phyloP scores from a whole-genome alignment of 352 stramenopile species.

The Phytophthora citricola region DNA sequence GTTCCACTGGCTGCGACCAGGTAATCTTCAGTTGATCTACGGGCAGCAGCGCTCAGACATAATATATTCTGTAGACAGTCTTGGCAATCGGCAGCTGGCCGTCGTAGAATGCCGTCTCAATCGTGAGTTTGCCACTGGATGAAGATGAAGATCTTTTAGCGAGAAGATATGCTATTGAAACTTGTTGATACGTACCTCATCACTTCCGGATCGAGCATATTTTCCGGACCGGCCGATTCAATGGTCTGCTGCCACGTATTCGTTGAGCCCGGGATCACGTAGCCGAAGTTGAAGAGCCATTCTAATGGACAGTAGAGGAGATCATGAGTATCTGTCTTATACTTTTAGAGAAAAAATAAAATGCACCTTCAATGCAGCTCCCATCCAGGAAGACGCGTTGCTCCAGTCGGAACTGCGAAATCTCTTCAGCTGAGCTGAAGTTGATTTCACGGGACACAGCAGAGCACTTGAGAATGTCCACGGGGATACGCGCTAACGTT shows the following conservation, averaged over 20 bases:
- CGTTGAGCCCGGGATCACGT: slow-evolving; percentile 94
- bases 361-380: slow-evolving; percentile 90
- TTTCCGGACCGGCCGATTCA: slow-evolving; percentile 83
- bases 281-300: slow-evolving; percentile 96
- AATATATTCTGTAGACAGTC: slow-evolving; percentile 94
- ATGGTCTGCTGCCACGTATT: slow-evolving; percentile 98
- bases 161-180: not conserved
- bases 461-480: slow-evolving; percentile 88
- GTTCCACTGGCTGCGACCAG: slow-evolving; percentile 2
- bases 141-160: not conserved
- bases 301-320: slow-evolving; percentile 49
- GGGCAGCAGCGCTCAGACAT: slow-evolving; percentile 64
- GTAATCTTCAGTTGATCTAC: slow-evolving; percentile 1
- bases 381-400: slow-evolving; percentile 91
- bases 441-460: slow-evolving; percentile 95
- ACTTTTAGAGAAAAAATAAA: not conserved
- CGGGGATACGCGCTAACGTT: slow-evolving; percentile 63
- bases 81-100: slow-evolving; percentile 88
- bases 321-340: not conserved
- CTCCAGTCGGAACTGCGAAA: slow-evolving; percentile 92
- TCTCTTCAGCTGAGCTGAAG: slow-evolving; percentile 92
- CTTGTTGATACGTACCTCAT: slow-evolving; percentile 63
- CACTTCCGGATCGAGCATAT: slow-evolving; percentile 88
- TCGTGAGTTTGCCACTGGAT: slow-evolving; percentile 90
- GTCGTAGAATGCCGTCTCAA: slow-evolving; percentile 97